Percentiles rank a stretch among this genome's conserved stretches.
Evolutionary conservation across 2,329 filamentous ascomycete species (phyloP).

Genomic region (Pyrenophora graminea): DNA sequence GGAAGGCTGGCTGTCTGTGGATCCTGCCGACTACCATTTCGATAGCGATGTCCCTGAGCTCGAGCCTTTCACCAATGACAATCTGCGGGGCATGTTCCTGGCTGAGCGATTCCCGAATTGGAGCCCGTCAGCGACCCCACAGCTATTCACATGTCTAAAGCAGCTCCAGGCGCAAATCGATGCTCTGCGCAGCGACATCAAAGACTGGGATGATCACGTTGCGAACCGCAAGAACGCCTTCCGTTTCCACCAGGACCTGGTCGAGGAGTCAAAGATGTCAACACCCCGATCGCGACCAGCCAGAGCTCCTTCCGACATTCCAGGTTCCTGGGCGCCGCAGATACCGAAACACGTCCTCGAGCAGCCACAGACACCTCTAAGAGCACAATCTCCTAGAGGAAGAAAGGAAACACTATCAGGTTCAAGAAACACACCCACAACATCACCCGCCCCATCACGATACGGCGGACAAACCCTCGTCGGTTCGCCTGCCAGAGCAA

Average conservation of each 20-base stretch:
- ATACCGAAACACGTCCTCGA: conserved; percentile 44
- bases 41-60: conserved; percentile 27
- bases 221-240: conserved; percentile 56
- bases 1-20: conserved; percentile 86
- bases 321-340: conserved; percentile 44
- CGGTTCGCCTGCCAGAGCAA: conserved; percentile 34
- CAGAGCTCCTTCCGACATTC: conserved; percentile 33
- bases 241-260: conserved; percentile 52
- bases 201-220: conserved; percentile 54
- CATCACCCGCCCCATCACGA: conserved; percentile 10
- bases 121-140: conserved; percentile 44
- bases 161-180: conserved; percentile 50
- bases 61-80: conserved; percentile 34
- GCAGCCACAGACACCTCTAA: conserved; percentile 35
- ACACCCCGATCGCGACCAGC: conserved; percentile 33
- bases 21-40: conserved; percentile 57
- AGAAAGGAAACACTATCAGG: conserved; percentile 40
- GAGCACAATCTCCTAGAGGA: conserved; percentile 43
- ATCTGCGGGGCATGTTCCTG: conserved; percentile 38
- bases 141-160: conserved; percentile 50
- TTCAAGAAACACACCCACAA: conserved; percentile 7
- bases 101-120: conserved; percentile 46
- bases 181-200: conserved; percentile 49
- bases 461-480: conserved; percentile 35
- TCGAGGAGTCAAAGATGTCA: conserved; percentile 44